A percentile compares a stretch with the other conserved stretches of the same genome.
phyloP scores from a whole-genome alignment of 768 basidiomycete species.

The Clavulina sp. region DNA sequence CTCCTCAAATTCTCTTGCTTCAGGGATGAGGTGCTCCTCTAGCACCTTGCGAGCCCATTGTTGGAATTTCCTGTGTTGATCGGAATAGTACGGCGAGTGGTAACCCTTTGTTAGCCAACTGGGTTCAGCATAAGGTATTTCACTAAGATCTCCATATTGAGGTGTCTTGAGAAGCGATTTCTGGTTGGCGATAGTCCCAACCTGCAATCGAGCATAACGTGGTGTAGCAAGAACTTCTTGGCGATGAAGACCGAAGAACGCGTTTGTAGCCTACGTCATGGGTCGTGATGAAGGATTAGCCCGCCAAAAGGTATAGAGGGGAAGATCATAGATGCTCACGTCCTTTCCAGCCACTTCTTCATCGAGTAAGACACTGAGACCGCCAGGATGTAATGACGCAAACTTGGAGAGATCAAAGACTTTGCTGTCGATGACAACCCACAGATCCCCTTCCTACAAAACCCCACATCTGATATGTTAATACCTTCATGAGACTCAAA shows the following conservation, averaged over 20 bases:
- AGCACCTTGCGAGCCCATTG: conserved; percentile 59
- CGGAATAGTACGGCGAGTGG: conserved; percentile 60
- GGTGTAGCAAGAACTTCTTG: conserved; percentile 61
- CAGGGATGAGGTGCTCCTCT: conserved; percentile 53
- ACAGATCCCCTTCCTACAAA: conserved; percentile 25
- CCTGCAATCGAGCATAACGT: conserved; percentile 51
- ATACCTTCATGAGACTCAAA: too few relatives aligned
- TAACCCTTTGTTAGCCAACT: conserved; percentile 48
- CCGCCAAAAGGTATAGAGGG: too few relatives aligned
- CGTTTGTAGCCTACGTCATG: conserved; percentile 61
- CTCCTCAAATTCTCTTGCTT: conserved; percentile 65
- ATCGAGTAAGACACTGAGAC: conserved; percentile 53
- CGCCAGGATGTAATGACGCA: conserved; percentile 69
- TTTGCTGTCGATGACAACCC: conserved; percentile 66
- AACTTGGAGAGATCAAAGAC: conserved; percentile 73
- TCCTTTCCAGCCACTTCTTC: conserved; percentile 38
- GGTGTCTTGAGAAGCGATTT: conserved; percentile 35
- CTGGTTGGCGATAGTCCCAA: conserved; percentile 43
- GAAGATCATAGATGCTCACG: background rate
- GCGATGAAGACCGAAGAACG: conserved; percentile 73
- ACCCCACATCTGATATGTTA: too few relatives aligned
- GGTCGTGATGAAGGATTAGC: conserved; percentile 34
- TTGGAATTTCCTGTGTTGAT: conserved; percentile 58
- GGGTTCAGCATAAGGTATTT: conserved; percentile 74
- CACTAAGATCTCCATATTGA: conserved; percentile 44